Percentiles rank a stretch among this genome's conserved stretches.
phyloP scores from a whole-genome alignment of 2,329 filamentous ascomycete species.

The Diplodia scrobiculata region DNA sequence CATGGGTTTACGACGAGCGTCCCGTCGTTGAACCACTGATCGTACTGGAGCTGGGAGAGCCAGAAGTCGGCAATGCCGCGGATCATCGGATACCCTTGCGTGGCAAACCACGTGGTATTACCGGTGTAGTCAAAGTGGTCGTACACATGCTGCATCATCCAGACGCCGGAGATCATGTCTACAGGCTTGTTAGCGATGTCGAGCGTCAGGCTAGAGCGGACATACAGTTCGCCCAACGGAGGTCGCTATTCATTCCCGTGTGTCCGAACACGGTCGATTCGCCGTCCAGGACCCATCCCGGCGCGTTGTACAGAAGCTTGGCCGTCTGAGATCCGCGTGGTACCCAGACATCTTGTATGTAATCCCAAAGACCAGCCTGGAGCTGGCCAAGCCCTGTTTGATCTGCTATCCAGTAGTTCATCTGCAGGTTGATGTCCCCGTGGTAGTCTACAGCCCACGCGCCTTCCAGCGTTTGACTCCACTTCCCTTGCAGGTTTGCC shows the following conservation, averaged over 20 bases:
- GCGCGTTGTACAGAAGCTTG: conserved; percentile 55
- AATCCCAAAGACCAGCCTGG: conserved; percentile 54
- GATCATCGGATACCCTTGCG: conserved; percentile 48
- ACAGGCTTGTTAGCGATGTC: conserved; percentile 30
- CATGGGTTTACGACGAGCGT: conserved; percentile 61
- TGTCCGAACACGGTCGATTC: conserved; percentile 63
- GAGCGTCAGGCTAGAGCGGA: background rate
- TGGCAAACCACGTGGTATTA: conserved; percentile 50
- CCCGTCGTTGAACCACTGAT: conserved; percentile 55
- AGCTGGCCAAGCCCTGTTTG: conserved; percentile 55
- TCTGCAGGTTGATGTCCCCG: conserved; percentile 62
- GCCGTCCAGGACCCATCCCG: conserved; percentile 60
- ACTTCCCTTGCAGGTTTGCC: conserved; percentile 60
- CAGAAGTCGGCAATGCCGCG: conserved; percentile 55
- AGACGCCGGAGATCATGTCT: conserved; percentile 55
- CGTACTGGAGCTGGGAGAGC: conserved; percentile 57
- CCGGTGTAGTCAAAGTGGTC: conserved; percentile 60
- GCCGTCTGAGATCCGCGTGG: conserved; percentile 59
- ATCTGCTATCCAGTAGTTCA: conserved; percentile 59
- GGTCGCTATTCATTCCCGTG: conserved; percentile 54
- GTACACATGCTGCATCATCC: conserved; percentile 64
- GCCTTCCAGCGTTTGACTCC: conserved; percentile 52
- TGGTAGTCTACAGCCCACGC: conserved; percentile 62
- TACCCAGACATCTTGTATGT: conserved; percentile 58
- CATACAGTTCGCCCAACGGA: conserved; percentile 45